Percentiles rank a stretch among this genome's conserved stretches.
These are phyloP conservation scores for Sclerotinia sclerotiorum DNA, from an alignment of 2,329 filamentous ascomycete genomes.

Conservation along the genomic window DNA sequence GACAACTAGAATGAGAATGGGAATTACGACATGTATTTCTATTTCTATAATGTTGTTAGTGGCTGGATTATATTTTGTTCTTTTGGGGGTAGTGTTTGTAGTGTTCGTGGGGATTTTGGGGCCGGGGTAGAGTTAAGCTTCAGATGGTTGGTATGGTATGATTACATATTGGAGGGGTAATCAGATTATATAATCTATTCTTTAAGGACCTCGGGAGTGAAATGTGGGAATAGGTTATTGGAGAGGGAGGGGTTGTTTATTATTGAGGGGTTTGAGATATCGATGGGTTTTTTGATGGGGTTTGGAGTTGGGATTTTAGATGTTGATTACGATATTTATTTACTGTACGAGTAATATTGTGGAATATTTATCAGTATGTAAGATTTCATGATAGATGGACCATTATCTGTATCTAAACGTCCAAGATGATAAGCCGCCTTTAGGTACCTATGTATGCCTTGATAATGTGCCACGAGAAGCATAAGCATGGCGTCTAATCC, in stretches of 20 bases:
- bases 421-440: not conserved
- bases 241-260: not conserved
- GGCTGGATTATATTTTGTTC: not conserved
- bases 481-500: slow-evolving; percentile 4
- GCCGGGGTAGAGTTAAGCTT: no score
- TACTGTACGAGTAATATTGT: no score
- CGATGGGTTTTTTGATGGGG: not conserved
- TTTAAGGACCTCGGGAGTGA: not conserved
- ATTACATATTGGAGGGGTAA: no score
- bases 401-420: not conserved
- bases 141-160: no score
- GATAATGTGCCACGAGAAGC: not conserved
- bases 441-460: not conserved
- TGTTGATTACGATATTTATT: not conserved
- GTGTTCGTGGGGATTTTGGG: not conserved
- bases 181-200: no score
- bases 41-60: not conserved
- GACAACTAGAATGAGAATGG: not conserved
- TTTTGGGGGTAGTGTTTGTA: not conserved
- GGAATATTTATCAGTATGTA: not conserved
- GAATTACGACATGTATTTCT: not conserved
- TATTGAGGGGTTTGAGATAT: no score
- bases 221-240: not conserved
- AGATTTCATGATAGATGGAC: not conserved
- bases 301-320: not conserved